Base-by-base conservation (phyloP, 2,329 filamentous ascomycete species). In the Capronia americana region DNA sequence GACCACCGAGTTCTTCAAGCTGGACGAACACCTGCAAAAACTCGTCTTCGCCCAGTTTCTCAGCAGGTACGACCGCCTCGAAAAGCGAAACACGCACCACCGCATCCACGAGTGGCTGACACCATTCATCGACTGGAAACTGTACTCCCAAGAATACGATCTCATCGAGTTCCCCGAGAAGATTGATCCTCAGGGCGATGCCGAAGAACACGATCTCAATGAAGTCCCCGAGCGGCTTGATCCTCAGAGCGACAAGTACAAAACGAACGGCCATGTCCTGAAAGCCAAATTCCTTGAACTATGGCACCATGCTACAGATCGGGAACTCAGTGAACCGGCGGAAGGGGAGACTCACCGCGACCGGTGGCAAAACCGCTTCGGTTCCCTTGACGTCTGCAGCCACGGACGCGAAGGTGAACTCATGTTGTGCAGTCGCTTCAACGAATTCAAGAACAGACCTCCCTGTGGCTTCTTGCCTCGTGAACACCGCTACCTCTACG, bases 1-100 rank as follows among this genome's bases (percentile, higher is more conserved):
- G 20, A 23, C 44, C 44, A 23, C 4, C 2, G 44, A 48, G 12
- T 48, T 48, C 6, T 10, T n/a, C 6, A 10, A 23, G 17, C 20
- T 48, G 17, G 44, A 48, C 44, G 44, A 48, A n/a, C 44, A 48
- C 44, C 10, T n/a, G 44, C 44, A 48, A 48, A 48, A 10, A 23
- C 44, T 48, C 17, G 12, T 48, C 44, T 48, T 48, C 44, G 12
- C 5, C 44, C 44, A 20, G 2, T 23, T 48, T 14, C 17, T 48
- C 44, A 48, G 20, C 17, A 23, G 2, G 17, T 48, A n/a, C 20
- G 44, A 8, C 44, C 44, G 6, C 20, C 44, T 48, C 17, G 20
- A 48, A 23, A n/a, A 48, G 4, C 3, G n/a, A 23, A 48, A 48
- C 8, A 10, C 17, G 17, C 20, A 48, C 2, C 20, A 11, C 44